Base-by-base conservation (phyloP, 2,329 filamentous ascomycete genomes). In the Botrytis squamosa region DNA sequence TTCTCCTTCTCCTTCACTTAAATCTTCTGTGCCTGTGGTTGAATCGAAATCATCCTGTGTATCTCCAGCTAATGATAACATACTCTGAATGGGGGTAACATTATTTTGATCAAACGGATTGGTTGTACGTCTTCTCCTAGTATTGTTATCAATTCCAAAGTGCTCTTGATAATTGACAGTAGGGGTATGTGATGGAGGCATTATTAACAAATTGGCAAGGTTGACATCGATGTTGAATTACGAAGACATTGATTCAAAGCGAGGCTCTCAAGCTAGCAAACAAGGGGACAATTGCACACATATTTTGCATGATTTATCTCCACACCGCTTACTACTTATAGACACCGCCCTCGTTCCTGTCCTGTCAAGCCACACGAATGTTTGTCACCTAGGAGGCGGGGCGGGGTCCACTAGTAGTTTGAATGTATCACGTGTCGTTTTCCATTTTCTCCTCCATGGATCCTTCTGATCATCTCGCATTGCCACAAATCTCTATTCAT, bases 1-100 rank as follows among this genome's bases (percentile, higher is more conserved):
- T 62, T 76, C 76, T 10, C n/a, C 59, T 62, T 76, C 76, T 10
- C n/a, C 60, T n/a, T 49, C 68, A 46, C 68, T 64, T 12, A 62
- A 18, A 18, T 33, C 40, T 22, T 46, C 68, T 70, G 40, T 64
- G 55, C 68, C 40, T 2, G 68, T 70, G 7, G 68, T 70, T 10
- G 40, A 70, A 25, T 40, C 68, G 25, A 42, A 49, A 22, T 62
- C 68, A 46, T 42, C 46, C 52, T 38, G 68, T 40, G 22, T 38
- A 44, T 59, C 38, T 29, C 38, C 72, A 52, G 33, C 68, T 7
- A 70, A 25, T 42, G 38, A 49, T 46, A 70, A 22, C 10, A 36
- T 65, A 38, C n/a, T 44, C 36, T 59, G 59, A 20, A 40, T 6
- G 12, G 59, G 14, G 49, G 68, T 62, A 18, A 44, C 36, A 44